A percentile compares a stretch with the other conserved stretches of the same genome.
These are phyloP conservation scores for Russula brevipes DNA, from an alignment of 768 basidiomycete genomes.

Conservation along the genomic window DNA sequence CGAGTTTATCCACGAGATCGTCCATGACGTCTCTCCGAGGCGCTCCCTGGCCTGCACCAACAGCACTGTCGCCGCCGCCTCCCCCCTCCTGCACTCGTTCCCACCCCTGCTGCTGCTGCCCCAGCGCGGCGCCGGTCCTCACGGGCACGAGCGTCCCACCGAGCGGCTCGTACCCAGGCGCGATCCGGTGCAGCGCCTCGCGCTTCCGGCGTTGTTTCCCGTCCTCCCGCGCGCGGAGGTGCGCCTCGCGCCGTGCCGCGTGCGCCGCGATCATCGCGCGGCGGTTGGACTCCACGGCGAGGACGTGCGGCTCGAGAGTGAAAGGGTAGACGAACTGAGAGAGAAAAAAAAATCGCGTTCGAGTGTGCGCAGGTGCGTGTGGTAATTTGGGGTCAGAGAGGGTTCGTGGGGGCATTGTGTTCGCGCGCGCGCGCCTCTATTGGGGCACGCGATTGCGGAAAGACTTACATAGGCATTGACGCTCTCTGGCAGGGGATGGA, in stretches of 20 bases:
- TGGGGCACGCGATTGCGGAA: neutral
- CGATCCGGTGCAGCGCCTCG: slow-evolving; percentile 69
- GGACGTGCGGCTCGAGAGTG: slow-evolving; percentile 81
- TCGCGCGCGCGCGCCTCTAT: neutral
- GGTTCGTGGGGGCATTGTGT: neutral
- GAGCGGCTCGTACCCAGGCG: slow-evolving; percentile 67
- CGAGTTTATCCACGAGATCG: slow-evolving; percentile 22
- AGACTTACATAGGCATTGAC: slow-evolving; percentile 77
- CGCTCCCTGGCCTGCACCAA: neutral
- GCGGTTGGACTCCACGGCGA: slow-evolving; percentile 70
- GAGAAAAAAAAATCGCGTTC: too few species aligned
- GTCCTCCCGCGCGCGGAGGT: slow-evolving; percentile 66
- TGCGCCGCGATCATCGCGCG: slow-evolving; percentile 61
- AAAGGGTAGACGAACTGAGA: slow-evolving; percentile 98
- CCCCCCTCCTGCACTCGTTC: neutral
- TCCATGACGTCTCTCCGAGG: slow-evolving; percentile 23
- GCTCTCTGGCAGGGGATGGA: slow-evolving; percentile 90
- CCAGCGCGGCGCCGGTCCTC: neutral
- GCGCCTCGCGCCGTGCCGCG: slow-evolving; percentile 60
- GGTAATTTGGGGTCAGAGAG: neutral
- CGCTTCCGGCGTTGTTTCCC: slow-evolving; percentile 60
- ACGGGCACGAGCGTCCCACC: slow-evolving; percentile 19
- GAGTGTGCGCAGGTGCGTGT: neutral
- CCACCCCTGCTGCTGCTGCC: neutral
- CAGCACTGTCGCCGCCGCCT: too few species aligned